Evolutionary conservation across 306 rosid species (phyloP), one percentile per base, ranked within the genome.

Genomic region (Sechiopsis laciniata): DNA sequence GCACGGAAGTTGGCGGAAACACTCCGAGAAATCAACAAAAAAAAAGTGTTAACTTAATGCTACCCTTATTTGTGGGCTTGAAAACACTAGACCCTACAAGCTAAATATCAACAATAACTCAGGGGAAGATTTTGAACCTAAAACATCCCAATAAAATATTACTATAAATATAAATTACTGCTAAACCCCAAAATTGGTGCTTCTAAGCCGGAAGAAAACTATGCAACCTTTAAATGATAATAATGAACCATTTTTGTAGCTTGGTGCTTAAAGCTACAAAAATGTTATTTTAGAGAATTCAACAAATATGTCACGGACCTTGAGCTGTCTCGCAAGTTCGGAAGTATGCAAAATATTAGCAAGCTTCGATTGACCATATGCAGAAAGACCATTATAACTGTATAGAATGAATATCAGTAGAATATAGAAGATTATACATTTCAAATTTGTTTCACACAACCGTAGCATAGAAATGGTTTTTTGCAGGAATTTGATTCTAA

Each of bases 291-390:
- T 17, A 32, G 29, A 67, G 32, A 19, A 20, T 67, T 46, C 32
- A 21, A 67, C 72, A 45, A 67, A 46, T n/a, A 67, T 67, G 35
- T 67, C 37, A 60, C 71, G 12, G 55, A 89, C 97, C 87, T 89
- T 89, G 51, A 89, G 60, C 60, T 50, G 76, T 72, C 83, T 78
- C 29, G 96, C 15, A 65, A 91, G 91, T 80, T 91, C 90, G 32
- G 83, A 84, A 42, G 91, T 82, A 65, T 89, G 94, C 78, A 92
- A 84, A 59, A 92, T 61, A 70, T 92, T 88, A 55, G 96, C 94
- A 56, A 89, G 94, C 85, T 92, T 92, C 46, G 96, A 88, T 63
- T 89, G 97, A 59, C 94, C 95, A 76, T 89, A 92, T 15, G 96
- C 96, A 60, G 81, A 74, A 62, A 89, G 79, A 55, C 78, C 76